These are phyloP conservation scores for Saccharomycopsis schoenii DNA, from an alignment of 805 yeast species.

Conservation along the genomic window DNA sequence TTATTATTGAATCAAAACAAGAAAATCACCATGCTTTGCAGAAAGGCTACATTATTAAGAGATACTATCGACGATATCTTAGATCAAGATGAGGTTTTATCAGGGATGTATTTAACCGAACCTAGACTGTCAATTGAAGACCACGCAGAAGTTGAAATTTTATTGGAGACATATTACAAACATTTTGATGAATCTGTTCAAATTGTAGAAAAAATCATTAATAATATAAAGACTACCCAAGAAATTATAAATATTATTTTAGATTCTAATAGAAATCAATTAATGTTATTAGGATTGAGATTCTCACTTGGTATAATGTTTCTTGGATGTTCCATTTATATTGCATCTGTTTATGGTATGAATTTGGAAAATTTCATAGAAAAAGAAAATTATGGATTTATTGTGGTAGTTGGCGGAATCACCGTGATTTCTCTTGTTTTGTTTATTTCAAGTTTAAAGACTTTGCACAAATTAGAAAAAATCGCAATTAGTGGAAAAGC, in stretches of 20 bases:
- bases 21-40: slow-evolving; percentile 60
- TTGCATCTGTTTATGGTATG: slow-evolving; percentile 90
- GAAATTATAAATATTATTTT: slow-evolving; percentile 86
- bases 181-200: slow-evolving; percentile 93
- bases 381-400: slow-evolving; percentile 56
- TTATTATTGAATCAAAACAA: slow-evolving; percentile 69
- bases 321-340: slow-evolving; percentile 69
- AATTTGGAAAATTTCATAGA: slow-evolving; percentile 71
- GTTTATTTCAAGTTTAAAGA: slow-evolving; percentile 44
- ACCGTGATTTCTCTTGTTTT: slow-evolving; percentile 31
- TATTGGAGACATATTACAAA: slow-evolving; percentile 78
- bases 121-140: slow-evolving; percentile 24
- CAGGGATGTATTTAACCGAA: slow-evolving; percentile 56
- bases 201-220: slow-evolving; percentile 71
- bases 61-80: slow-evolving; percentile 75
- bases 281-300: slow-evolving; percentile 79
- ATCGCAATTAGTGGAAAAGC: slow-evolving; percentile 45
- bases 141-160: slow-evolving; percentile 74
- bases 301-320: slow-evolving; percentile 80
- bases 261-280: slow-evolving; percentile 83
- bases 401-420: slow-evolving; percentile 36
- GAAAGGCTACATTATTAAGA: slow-evolving; percentile 63
- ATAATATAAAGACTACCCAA: slow-evolving; percentile 82
- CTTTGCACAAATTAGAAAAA: slow-evolving; percentile 56
- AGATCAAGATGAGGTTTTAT: slow-evolving; percentile 79